Base-by-base conservation (phyloP, 352 stramenopile species). In the Globisporangium megalacanthum region DNA sequence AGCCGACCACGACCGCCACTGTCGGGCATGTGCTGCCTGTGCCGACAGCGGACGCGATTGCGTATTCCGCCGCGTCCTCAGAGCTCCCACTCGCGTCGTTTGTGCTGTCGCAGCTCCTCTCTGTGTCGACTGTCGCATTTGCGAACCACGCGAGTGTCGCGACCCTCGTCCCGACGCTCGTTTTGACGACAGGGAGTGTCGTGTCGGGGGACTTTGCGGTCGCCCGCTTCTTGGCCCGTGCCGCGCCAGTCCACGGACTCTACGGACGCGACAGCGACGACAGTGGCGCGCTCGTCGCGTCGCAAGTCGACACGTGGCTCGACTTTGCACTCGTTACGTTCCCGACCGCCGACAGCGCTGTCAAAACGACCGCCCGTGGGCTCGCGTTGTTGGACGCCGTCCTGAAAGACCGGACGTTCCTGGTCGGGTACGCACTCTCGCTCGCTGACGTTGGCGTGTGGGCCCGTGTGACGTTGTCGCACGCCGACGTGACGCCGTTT, bases 401-500 rank as follows among this genome's bases (percentile, higher is more conserved):
- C 46, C 74, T 99, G 35, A 74, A 82, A 47, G 77, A 78, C 11
- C 74, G 85, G 46, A 99, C 96, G 4, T 99, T 98, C 69, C 69
- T 99, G 49, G 87, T 98, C 6, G 95, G 94, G 37, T 79, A 97
- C 67, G 79, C 78, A 6, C 62, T 99, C 9, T 97, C 95, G 20
- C 79, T 99, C 19, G 97, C 97, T 1, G 97, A 99, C 77, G 77
- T 99, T 45, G 92, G 89, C 7, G 65, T 99, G 9, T 99, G 92
- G 88, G 75, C 86, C 13, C 69, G 82, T 2, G 33, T 98, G 4
- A 41, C 66, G 7, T 64, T 69, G 33, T 57, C 74, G 52, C 70
- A 79, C 52, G 61, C 86, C 44, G 70, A 78, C 35, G 63, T 86
- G 25, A 54, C 65, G 9, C 50, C 70, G 22, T 90, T 88, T 61